These are phyloP conservation scores for Colletotrichum echinochloae DNA, from an alignment of 2,329 filamentous ascomycete genomes.

Conservation along the genomic window DNA sequence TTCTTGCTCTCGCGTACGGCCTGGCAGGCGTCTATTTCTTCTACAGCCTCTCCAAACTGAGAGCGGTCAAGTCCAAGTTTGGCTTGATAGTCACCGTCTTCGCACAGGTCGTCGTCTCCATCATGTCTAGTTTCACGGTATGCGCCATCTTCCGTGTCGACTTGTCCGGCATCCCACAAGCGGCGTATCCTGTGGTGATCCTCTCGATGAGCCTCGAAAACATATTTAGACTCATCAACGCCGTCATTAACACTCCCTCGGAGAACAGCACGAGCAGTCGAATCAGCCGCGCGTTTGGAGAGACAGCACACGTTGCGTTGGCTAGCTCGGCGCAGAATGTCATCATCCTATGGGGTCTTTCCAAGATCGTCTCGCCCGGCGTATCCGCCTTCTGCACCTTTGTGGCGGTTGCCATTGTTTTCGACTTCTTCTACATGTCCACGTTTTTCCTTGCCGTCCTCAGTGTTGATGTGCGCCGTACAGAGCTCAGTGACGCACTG, in stretches of 20 bases:
- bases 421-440: constrained; percentile 82
- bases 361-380: constrained; percentile 74
- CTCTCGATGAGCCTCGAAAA: constrained; percentile 83
- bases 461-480: constrained; percentile 81
- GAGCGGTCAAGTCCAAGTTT: constrained; percentile 80
- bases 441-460: constrained; percentile 85
- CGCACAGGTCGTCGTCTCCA: constrained; percentile 76
- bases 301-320: constrained; percentile 77
- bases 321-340: constrained; percentile 78
- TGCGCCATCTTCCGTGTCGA: constrained; percentile 82
- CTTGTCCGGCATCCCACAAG: constrained; percentile 78
- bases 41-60: constrained; percentile 74
- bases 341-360: constrained; percentile 73
- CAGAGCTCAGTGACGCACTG: constrained; percentile 80
- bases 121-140: constrained; percentile 83
- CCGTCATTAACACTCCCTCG: constrained; percentile 77
- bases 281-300: constrained; percentile 79
- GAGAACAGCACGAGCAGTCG: constrained; percentile 76
- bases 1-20: constrained; percentile 74
- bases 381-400: constrained; percentile 83
- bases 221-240: constrained; percentile 82
- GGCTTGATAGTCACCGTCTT: constrained; percentile 79
- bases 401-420: constrained; percentile 77
- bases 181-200: constrained; percentile 81
- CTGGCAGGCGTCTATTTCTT: constrained; percentile 74